Conservation (phyloP, 1,284 basidiomycete genomes). For the Pseudozyma sp. region DNA sequence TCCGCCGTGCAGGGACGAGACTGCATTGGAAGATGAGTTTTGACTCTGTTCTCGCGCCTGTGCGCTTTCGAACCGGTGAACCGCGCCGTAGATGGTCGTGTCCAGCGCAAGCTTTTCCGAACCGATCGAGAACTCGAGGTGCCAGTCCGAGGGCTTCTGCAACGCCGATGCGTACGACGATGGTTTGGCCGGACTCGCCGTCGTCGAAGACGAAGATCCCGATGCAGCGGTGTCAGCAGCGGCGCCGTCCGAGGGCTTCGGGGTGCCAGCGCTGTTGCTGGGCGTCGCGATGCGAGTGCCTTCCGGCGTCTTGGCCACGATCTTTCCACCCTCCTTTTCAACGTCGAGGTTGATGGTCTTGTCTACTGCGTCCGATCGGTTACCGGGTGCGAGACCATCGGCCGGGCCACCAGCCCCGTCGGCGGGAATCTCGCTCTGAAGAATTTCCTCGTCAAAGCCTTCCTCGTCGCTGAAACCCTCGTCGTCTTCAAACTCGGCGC, state of each 20-base stretch:
- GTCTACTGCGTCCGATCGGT: conserved; percentile 39
- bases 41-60: conserved; percentile 16
- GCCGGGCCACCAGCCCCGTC: conserved; percentile 30
- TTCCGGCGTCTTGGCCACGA: conserved; percentile 94
- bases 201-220: conserved; percentile 30
- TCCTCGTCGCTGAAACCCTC: conserved; percentile 60
- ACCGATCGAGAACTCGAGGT: conserved; percentile 93
- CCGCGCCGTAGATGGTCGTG: conserved; percentile 93
- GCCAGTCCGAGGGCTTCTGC: conserved; percentile 93
- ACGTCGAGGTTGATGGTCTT: conserved; percentile 62
- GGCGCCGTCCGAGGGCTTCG: conserved; percentile 63
- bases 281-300: conserved; percentile 93
- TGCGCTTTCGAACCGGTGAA: conserved; percentile 83
- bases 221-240: conserved; percentile 14
- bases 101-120: conserved; percentile 84
- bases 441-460: conserved; percentile 58
- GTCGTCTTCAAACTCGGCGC: conserved; percentile 54
- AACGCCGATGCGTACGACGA: conserved; percentile 90
- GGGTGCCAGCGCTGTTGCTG: conserved; percentile 68
- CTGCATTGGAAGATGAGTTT: conserved; percentile 10
- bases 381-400: conserved; percentile 10
- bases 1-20: conserved; percentile 20
- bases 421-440: conserved; percentile 53
- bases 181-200: conserved; percentile 59
- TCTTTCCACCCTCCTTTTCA: conserved; percentile 71